Percentiles rank a stretch among this genome's conserved stretches.
These are phyloP conservation scores for Chlorella sp. DNA, from an alignment of 139 green algal species.

Conservation along the genomic window DNA sequence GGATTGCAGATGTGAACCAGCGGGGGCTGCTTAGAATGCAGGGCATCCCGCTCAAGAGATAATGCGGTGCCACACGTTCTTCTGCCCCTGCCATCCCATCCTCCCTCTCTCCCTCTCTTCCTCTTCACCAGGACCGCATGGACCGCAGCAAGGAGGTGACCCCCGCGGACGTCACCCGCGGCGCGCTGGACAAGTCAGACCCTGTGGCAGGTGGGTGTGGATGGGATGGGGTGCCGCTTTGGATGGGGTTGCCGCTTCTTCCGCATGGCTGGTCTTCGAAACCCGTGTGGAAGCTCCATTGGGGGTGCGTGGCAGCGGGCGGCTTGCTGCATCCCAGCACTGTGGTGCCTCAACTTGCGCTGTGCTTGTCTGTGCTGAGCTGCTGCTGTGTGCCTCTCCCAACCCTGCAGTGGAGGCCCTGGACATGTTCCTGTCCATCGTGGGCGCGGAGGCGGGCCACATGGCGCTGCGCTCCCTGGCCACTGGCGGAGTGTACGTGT, in stretches of 20 bases:
- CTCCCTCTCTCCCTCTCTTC: background rate
- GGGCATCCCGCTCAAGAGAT: too few relatives aligned
- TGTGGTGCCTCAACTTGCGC: too few relatives aligned
- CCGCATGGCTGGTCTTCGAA: too few relatives aligned
- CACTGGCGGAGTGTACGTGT: constrained; percentile 90
- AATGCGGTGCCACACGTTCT: too few relatives aligned
- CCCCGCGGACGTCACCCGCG: constrained; percentile 63
- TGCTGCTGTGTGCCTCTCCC: too few relatives aligned
- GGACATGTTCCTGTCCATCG: constrained; percentile 90
- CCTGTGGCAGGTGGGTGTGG: constrained; percentile 39
- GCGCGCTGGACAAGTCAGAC: constrained; percentile 70
- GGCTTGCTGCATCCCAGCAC: too few relatives aligned
- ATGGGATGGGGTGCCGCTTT: background rate
- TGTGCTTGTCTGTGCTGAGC: too few relatives aligned
- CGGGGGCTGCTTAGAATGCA: too few relatives aligned
- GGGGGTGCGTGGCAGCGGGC: too few relatives aligned
- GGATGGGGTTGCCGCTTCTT: background rate
- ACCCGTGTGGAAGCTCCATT: too few relatives aligned
- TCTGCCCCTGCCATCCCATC: too few relatives aligned
- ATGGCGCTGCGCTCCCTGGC: constrained; percentile 89
- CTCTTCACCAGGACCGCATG: constrained; percentile 2
- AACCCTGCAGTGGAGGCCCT: constrained; percentile 74
- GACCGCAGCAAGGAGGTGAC: constrained; percentile 42
- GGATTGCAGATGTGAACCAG: too few relatives aligned
- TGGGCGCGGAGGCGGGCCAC: constrained; percentile 82